Evolutionary conservation across 306 rosid genomes (phyloP).

Genomic region (Fragaria iinumae): DNA sequence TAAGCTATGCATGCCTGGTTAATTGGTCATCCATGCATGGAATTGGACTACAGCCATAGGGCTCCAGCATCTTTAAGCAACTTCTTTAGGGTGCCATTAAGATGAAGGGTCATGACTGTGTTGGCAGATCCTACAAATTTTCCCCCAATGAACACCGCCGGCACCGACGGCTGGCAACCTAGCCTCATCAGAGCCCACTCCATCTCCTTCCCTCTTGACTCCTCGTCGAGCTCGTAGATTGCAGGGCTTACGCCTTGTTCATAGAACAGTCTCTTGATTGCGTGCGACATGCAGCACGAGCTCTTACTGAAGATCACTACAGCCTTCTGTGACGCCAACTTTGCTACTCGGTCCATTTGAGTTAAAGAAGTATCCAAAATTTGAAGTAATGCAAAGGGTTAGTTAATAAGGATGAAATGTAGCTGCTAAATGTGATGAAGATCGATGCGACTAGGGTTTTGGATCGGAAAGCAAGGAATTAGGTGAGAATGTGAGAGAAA

Average conservation of each 20-base stretch:
- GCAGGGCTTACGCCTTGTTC: constrained; percentile 93
- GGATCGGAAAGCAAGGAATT: constrained; percentile 1
- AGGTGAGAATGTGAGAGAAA: constrained; percentile 11
- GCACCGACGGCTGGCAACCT: constrained; percentile 88
- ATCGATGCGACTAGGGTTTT: neutral
- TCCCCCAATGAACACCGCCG: constrained; percentile 90
- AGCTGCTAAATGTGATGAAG: neutral
- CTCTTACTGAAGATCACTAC: constrained; percentile 99
- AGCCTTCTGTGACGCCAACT: constrained; percentile 75
- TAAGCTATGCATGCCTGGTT: neutral
- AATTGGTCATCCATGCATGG: neutral
- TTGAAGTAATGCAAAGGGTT: neutral
- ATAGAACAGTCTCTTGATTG: constrained; percentile 80
- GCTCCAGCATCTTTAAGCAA: constrained; percentile 96
- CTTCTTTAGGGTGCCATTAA: constrained; percentile 76
- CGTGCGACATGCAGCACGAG: constrained; percentile 95
- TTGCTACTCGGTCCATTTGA: constrained; percentile 69
- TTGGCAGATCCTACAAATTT: constrained; percentile 80
- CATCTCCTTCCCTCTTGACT: constrained; percentile 70
- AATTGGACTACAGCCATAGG: constrained; percentile 57
- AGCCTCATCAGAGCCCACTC: constrained; percentile 82
- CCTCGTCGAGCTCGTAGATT: constrained; percentile 80
- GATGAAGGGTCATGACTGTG: constrained; percentile 81
- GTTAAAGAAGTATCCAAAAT: neutral
- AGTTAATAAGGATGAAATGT: neutral